Evolutionary conservation across 441 rosid species (phyloP).

Genomic region (Metrosideros polymorpha): DNA sequence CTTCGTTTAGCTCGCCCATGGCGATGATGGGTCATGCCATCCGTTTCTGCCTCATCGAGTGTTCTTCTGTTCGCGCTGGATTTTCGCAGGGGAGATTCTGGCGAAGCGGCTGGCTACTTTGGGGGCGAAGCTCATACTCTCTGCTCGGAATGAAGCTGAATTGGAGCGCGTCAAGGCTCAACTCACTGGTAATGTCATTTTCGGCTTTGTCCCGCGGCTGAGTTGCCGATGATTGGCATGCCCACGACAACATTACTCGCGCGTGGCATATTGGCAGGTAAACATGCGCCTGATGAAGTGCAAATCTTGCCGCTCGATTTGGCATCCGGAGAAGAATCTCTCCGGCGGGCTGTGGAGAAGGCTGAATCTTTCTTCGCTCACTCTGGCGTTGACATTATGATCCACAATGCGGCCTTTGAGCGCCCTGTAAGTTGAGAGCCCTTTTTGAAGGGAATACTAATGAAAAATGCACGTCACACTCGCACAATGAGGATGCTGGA

Average conservation of each 20-base stretch:
- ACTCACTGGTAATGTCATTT: conserved; percentile 44
- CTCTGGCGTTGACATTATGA: conserved; percentile 67
- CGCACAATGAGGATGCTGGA: not conserved
- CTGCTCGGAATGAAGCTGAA: conserved; percentile 70
- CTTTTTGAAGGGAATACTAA: not conserved
- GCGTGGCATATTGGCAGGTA: conserved; percentile 34
- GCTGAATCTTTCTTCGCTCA: conserved; percentile 60
- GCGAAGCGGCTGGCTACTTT: conserved; percentile 73
- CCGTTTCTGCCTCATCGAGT: not conserved
- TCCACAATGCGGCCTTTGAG: conserved; percentile 89
- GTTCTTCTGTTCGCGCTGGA: conserved; percentile 1
- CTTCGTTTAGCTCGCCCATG: not conserved
- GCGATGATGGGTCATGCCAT: not conserved
- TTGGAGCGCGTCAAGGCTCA: conserved; percentile 57
- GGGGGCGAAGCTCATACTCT: conserved; percentile 88
- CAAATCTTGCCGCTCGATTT: conserved; percentile 75
- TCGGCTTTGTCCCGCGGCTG: not conserved
- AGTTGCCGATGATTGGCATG: not conserved
- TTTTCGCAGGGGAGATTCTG: conserved; percentile 58
- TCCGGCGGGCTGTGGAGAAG: conserved; percentile 51
- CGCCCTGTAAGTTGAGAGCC: conserved; percentile 58
- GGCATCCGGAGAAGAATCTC: conserved; percentile 62
- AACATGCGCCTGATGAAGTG: conserved; percentile 64
- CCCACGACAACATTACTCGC: not conserved
- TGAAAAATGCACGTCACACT: not conserved